Evolutionary conservation across 176 grass and related monocot genomes (phyloP).

Genomic region (Secale cereale): DNA sequence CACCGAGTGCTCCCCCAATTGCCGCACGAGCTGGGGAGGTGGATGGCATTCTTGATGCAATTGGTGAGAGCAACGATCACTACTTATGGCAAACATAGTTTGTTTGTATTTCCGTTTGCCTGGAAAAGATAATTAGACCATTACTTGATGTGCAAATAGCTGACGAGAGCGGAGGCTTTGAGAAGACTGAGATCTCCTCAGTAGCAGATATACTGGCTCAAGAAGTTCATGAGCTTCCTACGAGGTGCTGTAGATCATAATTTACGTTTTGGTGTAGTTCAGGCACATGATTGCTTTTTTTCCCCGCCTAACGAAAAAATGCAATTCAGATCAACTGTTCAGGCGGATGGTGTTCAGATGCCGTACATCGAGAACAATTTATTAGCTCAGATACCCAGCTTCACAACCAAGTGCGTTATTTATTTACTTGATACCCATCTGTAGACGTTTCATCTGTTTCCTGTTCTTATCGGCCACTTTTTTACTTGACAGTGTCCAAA

Average conservation of each 20-base stretch:
- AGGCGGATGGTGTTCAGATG: slow-evolving; percentile 38
- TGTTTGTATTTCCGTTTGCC: not conserved
- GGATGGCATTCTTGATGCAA: slow-evolving; percentile 27
- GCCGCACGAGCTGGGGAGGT: slow-evolving; percentile 35
- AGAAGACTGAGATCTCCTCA: slow-evolving; percentile 29
- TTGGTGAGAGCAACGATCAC: slow-evolving; percentile 30
- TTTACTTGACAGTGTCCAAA: slow-evolving; percentile 67
- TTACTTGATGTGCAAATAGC: not conserved
- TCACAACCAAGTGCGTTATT: slow-evolving; percentile 64
- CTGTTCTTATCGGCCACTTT: slow-evolving; percentile 14
- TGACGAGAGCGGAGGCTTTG: slow-evolving; percentile 28
- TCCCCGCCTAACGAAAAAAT: not conserved
- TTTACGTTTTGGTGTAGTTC: not conserved
- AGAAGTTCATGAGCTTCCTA: slow-evolving; percentile 41
- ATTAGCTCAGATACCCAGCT: slow-evolving; percentile 59
- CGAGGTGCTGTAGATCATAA: slow-evolving; percentile 27
- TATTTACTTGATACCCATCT: not conserved
- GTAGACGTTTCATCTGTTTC: not conserved
- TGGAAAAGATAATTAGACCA: slow-evolving; percentile 9
- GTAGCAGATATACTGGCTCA: slow-evolving; percentile 42
- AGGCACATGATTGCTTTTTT: not conserved
- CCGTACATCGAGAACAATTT: slow-evolving; percentile 43
- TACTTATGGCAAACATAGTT: not conserved
- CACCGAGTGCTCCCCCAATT: slow-evolving; percentile 89
- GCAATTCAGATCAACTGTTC: slow-evolving; percentile 37